A percentile compares a stretch with the other conserved stretches of the same genome.
Conservation (phyloP, 768 basidiomycete genomes). For the Boletus subparvulus region DNA sequence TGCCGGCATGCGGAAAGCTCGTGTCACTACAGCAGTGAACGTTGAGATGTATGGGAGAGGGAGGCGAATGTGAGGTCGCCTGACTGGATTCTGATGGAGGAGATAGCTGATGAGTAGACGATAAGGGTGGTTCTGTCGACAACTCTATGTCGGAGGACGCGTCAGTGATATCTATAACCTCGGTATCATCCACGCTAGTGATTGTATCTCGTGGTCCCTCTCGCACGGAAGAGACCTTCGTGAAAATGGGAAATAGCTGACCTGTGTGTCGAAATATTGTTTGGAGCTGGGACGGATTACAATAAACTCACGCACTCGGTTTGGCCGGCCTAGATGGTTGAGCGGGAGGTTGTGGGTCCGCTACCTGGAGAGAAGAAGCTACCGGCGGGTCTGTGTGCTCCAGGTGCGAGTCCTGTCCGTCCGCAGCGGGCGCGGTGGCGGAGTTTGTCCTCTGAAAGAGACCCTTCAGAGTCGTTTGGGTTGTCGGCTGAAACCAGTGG, state of each 20-base stretch:
- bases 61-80: slow-evolving; percentile 7
- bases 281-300: not conserved
- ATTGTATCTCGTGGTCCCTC: slow-evolving; percentile 2
- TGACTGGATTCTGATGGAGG: slow-evolving; percentile 8
- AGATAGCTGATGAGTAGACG: slow-evolving; percentile 8
- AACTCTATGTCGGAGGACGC: slow-evolving; percentile 14
- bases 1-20: slow-evolving; percentile 6
- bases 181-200: slow-evolving; percentile 15
- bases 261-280: slow-evolving; percentile 12
- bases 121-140: slow-evolving; percentile 12
- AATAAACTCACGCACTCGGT: slow-evolving; percentile 21
- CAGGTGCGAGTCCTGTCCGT: not conserved
- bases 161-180: slow-evolving; percentile 22
- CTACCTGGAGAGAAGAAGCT: not conserved
- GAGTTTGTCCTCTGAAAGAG: slow-evolving; percentile 23
- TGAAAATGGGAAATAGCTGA: slow-evolving; percentile 29
- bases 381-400: not conserved
- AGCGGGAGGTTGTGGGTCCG: slow-evolving; percentile 1
- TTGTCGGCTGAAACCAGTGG: slow-evolving; percentile 8
- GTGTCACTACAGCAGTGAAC: not conserved
- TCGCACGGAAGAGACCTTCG: slow-evolving; percentile 5
- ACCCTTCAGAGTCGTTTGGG: slow-evolving; percentile 30
- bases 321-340: slow-evolving; percentile 1
- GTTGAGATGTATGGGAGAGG: not conserved
- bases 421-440: not conserved